phyloP scores from a whole-genome alignment of 169 alveolate species.

The Cryptosporidium felis region DNA sequence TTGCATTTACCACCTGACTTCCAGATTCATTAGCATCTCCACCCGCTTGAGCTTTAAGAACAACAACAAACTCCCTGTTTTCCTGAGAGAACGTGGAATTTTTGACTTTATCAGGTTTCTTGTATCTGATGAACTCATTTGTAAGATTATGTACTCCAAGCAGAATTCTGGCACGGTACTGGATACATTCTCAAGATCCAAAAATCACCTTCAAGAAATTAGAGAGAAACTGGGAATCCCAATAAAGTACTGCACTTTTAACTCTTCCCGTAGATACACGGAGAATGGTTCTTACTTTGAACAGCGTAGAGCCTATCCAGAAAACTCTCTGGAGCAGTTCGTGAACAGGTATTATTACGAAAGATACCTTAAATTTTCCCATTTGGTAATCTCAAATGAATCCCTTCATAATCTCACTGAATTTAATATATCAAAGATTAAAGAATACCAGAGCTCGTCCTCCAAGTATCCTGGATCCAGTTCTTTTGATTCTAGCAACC shows the following conservation, averaged over 20 bases:
- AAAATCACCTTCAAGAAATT: background rate
- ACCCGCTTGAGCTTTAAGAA: constrained; percentile 5
- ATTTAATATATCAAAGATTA: constrained; percentile 11
- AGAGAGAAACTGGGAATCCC: constrained; percentile 12
- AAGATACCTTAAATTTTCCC: constrained; percentile 58
- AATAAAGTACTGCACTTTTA: constrained; percentile 28
- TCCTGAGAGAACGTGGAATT: background rate
- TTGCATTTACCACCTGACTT: constrained; percentile 23
- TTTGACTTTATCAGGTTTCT: constrained; percentile 34
- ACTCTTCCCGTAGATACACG: background rate
- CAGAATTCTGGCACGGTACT: background rate
- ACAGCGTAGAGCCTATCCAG: background rate
- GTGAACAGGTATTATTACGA: constrained; percentile 40
- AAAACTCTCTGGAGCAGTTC: constrained; percentile 53
- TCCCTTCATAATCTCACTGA: constrained; percentile 23
- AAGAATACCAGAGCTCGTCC: background rate
- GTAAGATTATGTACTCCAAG: background rate
- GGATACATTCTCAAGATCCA: constrained; percentile 1
- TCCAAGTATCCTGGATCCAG: background rate
- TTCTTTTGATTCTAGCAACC: constrained; percentile 31
- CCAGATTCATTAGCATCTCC: constrained; percentile 26
- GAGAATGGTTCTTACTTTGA: background rate
- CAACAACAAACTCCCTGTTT: constrained; percentile 30
- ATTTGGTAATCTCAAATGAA: constrained; percentile 48
- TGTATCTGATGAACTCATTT: background rate